Evolutionary conservation across 805 yeast species (phyloP).

Genomic region (Komagataella phaffii): DNA sequence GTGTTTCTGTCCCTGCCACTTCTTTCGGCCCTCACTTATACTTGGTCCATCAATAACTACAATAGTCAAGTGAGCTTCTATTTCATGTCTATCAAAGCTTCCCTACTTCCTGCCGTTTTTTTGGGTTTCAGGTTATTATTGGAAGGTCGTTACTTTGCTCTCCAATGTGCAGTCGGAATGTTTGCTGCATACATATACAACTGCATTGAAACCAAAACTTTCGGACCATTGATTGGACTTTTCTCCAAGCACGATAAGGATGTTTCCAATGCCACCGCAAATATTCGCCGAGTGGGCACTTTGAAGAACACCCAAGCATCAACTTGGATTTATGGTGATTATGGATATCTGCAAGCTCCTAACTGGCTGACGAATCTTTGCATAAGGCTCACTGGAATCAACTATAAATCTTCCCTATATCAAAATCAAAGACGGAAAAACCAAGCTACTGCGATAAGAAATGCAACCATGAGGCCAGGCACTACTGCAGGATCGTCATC

Average conservation of each 20-base stretch:
- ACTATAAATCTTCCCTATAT: conserved; percentile 15
- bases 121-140: conserved; percentile 29
- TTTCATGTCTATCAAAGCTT: conserved; percentile 38
- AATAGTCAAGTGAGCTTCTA: conserved; percentile 40
- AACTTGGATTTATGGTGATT: conserved; percentile 30
- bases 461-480: conserved; percentile 7
- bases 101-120: conserved; percentile 33
- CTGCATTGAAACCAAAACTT: conserved; percentile 46
- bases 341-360: conserved; percentile 48
- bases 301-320: conserved; percentile 9
- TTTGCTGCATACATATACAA: conserved; percentile 44
- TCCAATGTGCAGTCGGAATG: conserved; percentile 34
- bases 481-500: conserved; percentile 4
- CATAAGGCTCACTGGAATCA: conserved; percentile 16
- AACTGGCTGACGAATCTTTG: conserved; percentile 21
- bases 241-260: conserved; percentile 9
- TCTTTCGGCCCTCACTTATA: conserved; percentile 40
- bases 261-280: conserved; percentile 7
- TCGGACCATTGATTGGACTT: conserved; percentile 29
- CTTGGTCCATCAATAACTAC: conserved; percentile 49
- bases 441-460: conserved; percentile 5
- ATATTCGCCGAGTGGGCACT: conserved; percentile 15
- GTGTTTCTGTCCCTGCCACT: conserved; percentile 23
- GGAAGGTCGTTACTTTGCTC: conserved; percentile 26
- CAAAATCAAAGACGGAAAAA: conserved; percentile 7